These are phyloP conservation scores for Xylaria acuta DNA, from an alignment of 495 filamentous ascomycete species.

Conservation along the genomic window DNA sequence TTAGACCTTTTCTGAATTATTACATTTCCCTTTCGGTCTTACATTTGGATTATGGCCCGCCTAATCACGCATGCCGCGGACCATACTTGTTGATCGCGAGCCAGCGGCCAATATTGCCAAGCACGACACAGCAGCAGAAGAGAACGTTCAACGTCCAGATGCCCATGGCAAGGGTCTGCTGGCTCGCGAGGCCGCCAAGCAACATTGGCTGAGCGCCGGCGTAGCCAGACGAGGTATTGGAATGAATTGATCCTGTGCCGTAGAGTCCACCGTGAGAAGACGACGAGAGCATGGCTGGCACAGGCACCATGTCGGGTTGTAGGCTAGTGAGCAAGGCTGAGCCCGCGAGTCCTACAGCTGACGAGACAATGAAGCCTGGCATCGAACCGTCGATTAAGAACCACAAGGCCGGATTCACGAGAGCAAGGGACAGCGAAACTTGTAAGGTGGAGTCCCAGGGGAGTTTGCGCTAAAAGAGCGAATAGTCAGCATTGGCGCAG, in stretches of 20 bases:
- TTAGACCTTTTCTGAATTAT: not conserved
- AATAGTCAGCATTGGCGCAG: slow-evolving; percentile 29
- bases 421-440: slow-evolving; percentile 85
- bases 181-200: slow-evolving; percentile 64
- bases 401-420: slow-evolving; percentile 94
- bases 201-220: slow-evolving; percentile 26
- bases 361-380: slow-evolving; percentile 78
- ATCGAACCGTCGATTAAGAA: slow-evolving; percentile 91
- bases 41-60: not conserved
- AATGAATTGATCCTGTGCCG: slow-evolving; percentile 35
- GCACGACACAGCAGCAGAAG: slow-evolving; percentile 93
- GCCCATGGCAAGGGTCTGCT: slow-evolving; percentile 77
- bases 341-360: slow-evolving; percentile 73
- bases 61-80: not conserved
- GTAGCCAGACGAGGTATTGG: slow-evolving; percentile 29
- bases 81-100: slow-evolving; percentile 60
- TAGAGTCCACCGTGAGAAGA: slow-evolving; percentile 16
- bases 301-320: slow-evolving; percentile 77
- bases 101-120: slow-evolving; percentile 91
- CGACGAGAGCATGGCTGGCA: slow-evolving; percentile 47
- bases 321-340: slow-evolving; percentile 73
- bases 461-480: slow-evolving; percentile 68
- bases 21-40: not conserved
- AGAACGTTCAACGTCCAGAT: slow-evolving; percentile 92
- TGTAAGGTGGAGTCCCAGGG: slow-evolving; percentile 95